These are phyloP conservation scores for Petunia axillaris DNA, from an alignment of 257 asterid species.

Conservation along the genomic window DNA sequence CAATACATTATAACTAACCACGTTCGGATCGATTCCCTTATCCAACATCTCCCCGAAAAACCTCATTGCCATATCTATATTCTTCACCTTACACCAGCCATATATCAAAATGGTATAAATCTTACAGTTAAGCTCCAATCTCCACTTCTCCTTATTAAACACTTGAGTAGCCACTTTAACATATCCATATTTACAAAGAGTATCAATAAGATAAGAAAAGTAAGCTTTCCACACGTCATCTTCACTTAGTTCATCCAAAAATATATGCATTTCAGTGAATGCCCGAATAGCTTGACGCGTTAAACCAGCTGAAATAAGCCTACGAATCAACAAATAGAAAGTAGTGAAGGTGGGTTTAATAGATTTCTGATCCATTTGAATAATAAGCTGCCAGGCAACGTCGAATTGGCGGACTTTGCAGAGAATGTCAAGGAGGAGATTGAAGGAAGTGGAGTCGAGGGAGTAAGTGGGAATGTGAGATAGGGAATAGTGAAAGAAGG, in stretches of 20 bases:
- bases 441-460: slow-evolving; percentile 64
- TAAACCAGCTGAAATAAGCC: slow-evolving; percentile 69
- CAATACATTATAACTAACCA: slow-evolving; percentile 74
- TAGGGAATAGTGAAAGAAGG: slow-evolving; percentile 62
- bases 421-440: slow-evolving; percentile 64
- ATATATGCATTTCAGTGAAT: slow-evolving; percentile 67
- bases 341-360: slow-evolving; percentile 75
- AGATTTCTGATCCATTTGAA: slow-evolving; percentile 59
- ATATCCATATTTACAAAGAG: slow-evolving; percentile 87
- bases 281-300: slow-evolving; percentile 76
- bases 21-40: slow-evolving; percentile 73
- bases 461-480: slow-evolving; percentile 37
- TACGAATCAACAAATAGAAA: slow-evolving; percentile 65
- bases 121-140: slow-evolving; percentile 54
- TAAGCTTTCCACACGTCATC: slow-evolving; percentile 32
- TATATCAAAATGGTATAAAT: slow-evolving; percentile 74
- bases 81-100: slow-evolving; percentile 89
- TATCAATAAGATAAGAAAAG: slow-evolving; percentile 71
- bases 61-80: slow-evolving; percentile 62
- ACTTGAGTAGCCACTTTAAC: slow-evolving; percentile 81
- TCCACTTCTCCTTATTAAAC: slow-evolving; percentile 74
- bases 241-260: slow-evolving; percentile 48
- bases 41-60: slow-evolving; percentile 71
- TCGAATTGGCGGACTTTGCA: slow-evolving; percentile 85
- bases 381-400: slow-evolving; percentile 78